Conservation (phyloP, 139 green algal species). For the Chlorella vulgaris region DNA sequence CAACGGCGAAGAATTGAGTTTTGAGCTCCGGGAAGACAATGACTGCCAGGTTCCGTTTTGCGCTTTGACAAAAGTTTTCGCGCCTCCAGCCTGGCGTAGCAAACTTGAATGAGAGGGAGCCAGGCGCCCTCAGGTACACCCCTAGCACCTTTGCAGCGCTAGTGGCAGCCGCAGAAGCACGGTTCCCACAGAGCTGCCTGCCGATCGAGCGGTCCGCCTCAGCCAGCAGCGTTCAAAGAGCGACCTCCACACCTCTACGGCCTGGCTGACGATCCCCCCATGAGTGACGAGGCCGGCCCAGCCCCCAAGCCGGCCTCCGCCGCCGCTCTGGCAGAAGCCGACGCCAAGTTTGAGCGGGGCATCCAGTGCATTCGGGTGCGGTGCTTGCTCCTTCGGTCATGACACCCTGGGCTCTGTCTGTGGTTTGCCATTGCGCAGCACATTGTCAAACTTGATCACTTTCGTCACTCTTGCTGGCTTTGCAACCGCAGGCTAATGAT, state of each 20-base stretch:
- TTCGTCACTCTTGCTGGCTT: background rate
- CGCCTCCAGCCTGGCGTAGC: too few relatives aligned
- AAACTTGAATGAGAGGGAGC: too few relatives aligned
- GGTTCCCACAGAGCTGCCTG: too few relatives aligned
- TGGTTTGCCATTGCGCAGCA: background rate
- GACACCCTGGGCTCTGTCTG: background rate
- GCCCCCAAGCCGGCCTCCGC: background rate
- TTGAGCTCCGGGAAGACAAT: too few relatives aligned
- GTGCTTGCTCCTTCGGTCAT: background rate
- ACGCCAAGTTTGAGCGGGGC: slow-evolving; percentile 33
- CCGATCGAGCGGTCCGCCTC: background rate
- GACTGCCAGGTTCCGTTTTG: too few relatives aligned
- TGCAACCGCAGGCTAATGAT: slow-evolving; percentile 45
- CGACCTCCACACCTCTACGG: background rate
- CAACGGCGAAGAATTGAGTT: too few relatives aligned
- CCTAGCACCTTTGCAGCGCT: too few relatives aligned
- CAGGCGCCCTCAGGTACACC: too few relatives aligned
- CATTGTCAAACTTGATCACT: too few relatives aligned
- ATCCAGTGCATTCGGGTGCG: slow-evolving; percentile 44
- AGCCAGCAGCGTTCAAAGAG: background rate
- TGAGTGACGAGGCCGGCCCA: slow-evolving; percentile 26
- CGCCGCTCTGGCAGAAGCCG: background rate
- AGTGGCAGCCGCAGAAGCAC: too few relatives aligned
- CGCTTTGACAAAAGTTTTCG: too few relatives aligned
- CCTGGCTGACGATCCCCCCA: background rate